phyloP scores from a whole-genome alignment of 331 rosid species.

The Malus hybrid region DNA sequence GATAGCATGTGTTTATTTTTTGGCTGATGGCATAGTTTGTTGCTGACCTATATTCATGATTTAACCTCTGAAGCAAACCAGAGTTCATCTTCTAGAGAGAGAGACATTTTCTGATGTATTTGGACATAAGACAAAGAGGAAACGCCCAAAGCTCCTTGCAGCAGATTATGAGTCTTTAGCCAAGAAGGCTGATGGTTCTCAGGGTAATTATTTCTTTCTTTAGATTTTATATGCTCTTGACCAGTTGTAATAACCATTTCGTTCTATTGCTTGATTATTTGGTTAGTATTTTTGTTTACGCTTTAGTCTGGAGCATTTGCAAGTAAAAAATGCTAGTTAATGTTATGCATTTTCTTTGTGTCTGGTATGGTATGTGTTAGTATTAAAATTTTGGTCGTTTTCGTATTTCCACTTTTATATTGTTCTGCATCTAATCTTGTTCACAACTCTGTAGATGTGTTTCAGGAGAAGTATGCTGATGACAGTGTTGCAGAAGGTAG shows the following conservation, averaged over 20 bases:
- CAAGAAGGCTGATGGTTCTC: slow-evolving; percentile 83
- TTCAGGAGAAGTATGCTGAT: slow-evolving; percentile 50
- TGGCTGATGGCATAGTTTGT: neutral
- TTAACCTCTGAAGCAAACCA: slow-evolving; percentile 57
- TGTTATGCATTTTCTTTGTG: neutral
- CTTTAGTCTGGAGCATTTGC: neutral
- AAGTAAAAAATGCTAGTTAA: neutral
- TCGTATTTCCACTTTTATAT: neutral
- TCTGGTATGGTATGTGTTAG: neutral
- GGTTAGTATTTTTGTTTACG: neutral
- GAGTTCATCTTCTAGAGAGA: slow-evolving; percentile 87
- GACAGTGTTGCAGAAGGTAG: slow-evolving; percentile 41
- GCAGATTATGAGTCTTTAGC: slow-evolving; percentile 66
- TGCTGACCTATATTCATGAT: neutral
- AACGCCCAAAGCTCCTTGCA: slow-evolving; percentile 70
- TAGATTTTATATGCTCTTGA: neutral
- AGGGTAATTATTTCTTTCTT: slow-evolving; percentile 34
- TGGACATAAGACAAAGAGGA: slow-evolving; percentile 81
- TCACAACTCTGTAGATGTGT: slow-evolving; percentile 37
- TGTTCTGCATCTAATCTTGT: neutral
- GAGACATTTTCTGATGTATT: slow-evolving; percentile 85
- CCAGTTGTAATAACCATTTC: neutral
- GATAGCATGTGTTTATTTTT: neutral
- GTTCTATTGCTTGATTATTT: neutral
- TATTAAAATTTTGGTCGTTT: neutral